Evolutionary conservation across 495 filamentous ascomycete species (phyloP), one percentile per base, ranked within the genome.

Genomic region (Penicillium ucsense): DNA sequence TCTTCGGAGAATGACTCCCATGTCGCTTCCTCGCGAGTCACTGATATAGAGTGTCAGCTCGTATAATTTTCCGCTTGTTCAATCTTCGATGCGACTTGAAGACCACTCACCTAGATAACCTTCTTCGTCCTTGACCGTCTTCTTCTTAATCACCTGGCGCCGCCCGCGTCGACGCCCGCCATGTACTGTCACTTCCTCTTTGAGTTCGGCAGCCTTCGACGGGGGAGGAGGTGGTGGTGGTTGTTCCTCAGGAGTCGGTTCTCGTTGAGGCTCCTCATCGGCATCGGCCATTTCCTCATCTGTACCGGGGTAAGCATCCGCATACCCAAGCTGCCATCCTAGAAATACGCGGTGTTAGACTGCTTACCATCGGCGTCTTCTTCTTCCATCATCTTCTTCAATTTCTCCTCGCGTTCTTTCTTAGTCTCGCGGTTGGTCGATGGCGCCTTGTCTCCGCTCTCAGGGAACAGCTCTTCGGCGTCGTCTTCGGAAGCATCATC

Each of bases 1-100:
- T 94, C 89, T 53, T 90, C 86, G 3, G 89, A 95, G 72, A 94
- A 97, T 4, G 88, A 94, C 64, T 97, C 92, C 92, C 92, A 98
- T 2, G 75, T 82, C 2, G 79, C 70, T 59, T 96, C 91, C 57
- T 91, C 85, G 53, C 83, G 84, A 8, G 92, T 97, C 11, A 97
- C 92, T 94, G 56, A n/a, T 10, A 31, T 50, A 55, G 47, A 50
- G 20, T 1, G 20, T 20, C 20, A 20, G 20, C 20, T 20, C 20
- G 20, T 20, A 20, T 20, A 20, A 20, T 20, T 2, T 2, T 20
- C 20, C 20, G 20, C 20, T 20, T 20, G 20, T 20, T 20, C 20
- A 20, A 20, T 20, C 20, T 20, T 20, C 20, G 20, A 7, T 38
- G 29, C 43, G 33, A 34, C 3, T 8, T 12, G 44, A 35, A 12